Evolutionary conservation across 202 grass and related monocot species (phyloP), one percentile per base, ranked within the genome.

Genomic region (Digitaria exilis): DNA sequence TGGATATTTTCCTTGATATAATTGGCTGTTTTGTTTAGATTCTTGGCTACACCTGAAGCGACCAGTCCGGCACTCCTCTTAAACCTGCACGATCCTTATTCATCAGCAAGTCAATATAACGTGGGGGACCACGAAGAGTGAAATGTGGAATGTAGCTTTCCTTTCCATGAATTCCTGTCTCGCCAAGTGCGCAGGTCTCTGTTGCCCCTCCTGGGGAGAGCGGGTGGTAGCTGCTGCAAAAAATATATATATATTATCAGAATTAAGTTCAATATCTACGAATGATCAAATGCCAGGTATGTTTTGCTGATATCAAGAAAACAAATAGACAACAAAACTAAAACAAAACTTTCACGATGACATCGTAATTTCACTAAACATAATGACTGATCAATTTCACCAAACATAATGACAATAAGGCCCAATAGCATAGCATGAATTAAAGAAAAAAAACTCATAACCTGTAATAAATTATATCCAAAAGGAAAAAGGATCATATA

Each of bases 1-100:
- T 94, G 89, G 18, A 98, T 46, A 55, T 91, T 92, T 75, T 88
- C 87, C 84, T 98, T 98, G 49, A 96, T 79, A 45, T 98, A 94
- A 34, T 39, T 70, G 48, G 83, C 91, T 1, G 80, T 89, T 86
- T 80, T 92, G 80, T 82, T 78, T 14, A 98, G 72, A 78, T 98
- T 98, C 76, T 87, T 93, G 17, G 51, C 90, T 7, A 92, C 90
- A 28, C 96, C 93, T 65, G 96, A 92, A 45, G 93, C 93, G 1
- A 98, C 96, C 32, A 98, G 75, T 60, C 96, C 96, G 12, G 96
- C 85, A 45, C 89, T 94, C 75, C 81, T 94, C 71, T 65, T 83
- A 87, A 96, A 96, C 79, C 96, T 98, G 92, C 64, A 92, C 37
- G 19, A 83, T 6, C 71, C 34, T 32, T 43, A 71, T 19, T 71